phyloP scores from a whole-genome alignment of 768 basidiomycete species.

The Tremella fuciformis region DNA sequence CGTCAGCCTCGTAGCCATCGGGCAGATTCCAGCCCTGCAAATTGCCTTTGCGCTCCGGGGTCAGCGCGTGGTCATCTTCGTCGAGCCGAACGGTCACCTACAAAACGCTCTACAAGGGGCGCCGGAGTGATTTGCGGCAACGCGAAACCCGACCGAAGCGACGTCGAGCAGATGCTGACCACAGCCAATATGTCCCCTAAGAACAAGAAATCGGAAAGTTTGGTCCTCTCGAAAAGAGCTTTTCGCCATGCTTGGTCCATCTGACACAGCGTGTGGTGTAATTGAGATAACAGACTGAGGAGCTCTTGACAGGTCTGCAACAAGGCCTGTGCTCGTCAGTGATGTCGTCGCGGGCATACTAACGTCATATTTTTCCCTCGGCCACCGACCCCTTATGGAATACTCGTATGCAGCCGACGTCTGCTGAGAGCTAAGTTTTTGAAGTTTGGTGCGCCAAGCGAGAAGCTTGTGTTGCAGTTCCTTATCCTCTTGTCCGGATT shows the following conservation, averaged over 20 bases:
- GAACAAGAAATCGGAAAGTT: constrained; percentile 73
- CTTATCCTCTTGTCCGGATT: constrained; percentile 57
- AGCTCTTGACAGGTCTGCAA: constrained; percentile 59
- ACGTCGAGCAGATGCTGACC: constrained; percentile 76
- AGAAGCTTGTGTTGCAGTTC: constrained; percentile 66
- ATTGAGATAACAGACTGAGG: constrained; percentile 66
- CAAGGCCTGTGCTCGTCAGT: constrained; percentile 26
- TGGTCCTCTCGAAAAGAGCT: constrained; percentile 70
- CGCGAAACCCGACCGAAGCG: constrained; percentile 68
- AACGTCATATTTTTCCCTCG: constrained; percentile 73
- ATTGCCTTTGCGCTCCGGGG: constrained; percentile 29
- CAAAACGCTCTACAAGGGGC: constrained; percentile 55
- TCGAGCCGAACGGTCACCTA: constrained; percentile 13
- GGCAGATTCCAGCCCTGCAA: constrained; percentile 66
- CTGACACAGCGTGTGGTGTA: constrained; percentile 69
- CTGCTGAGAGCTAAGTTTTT: constrained; percentile 56
- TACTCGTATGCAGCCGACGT: constrained; percentile 56
- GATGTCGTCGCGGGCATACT: constrained; percentile 26
- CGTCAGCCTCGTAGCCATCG: constrained; percentile 70
- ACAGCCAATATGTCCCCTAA: constrained; percentile 82
- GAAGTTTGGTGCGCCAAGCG: constrained; percentile 71
- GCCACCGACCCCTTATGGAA: constrained; percentile 73
- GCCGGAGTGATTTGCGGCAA: constrained; percentile 85
- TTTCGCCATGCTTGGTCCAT: constrained; percentile 73
- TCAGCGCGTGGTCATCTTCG: not conserved